Evolutionary conservation across 306 rosid species (phyloP).

Genomic region (Macrotyloma uniflorum): DNA sequence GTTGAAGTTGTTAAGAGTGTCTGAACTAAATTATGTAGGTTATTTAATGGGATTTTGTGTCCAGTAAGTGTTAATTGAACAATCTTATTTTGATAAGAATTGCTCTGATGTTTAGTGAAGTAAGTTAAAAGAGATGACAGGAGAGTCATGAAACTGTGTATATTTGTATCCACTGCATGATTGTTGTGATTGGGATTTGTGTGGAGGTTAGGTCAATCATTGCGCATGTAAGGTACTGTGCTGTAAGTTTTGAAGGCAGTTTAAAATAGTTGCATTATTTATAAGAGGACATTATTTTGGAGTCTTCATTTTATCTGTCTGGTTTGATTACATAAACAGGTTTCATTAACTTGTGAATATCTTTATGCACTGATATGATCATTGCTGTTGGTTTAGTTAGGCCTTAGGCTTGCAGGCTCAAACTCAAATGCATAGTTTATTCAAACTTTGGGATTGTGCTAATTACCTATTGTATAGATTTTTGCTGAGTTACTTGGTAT

Average conservation of each 20-base stretch:
- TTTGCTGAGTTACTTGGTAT: neutral
- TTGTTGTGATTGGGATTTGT: neutral
- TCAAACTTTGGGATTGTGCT: neutral
- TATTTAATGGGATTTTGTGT: neutral
- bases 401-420: conserved; percentile 1
- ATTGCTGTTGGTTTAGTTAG: neutral
- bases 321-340: conserved; percentile 1
- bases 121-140: neutral
- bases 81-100: neutral
- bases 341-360: neutral
- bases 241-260: neutral
- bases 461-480: neutral
- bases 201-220: neutral
- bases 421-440: neutral
- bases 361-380: neutral
- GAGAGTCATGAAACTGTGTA: neutral
- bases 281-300: neutral
- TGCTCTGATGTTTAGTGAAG: neutral
- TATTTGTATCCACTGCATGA: neutral
- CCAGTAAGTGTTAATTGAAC: neutral
- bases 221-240: neutral
- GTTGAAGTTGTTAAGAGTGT: neutral
- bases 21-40: neutral
- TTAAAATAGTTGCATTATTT: neutral
- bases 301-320: neutral